A percentile compares a stretch with the other conserved stretches of the same genome.
Evolutionary conservation across 257 asterid genomes (phyloP).

Genomic region (Verbascum thapsus): DNA sequence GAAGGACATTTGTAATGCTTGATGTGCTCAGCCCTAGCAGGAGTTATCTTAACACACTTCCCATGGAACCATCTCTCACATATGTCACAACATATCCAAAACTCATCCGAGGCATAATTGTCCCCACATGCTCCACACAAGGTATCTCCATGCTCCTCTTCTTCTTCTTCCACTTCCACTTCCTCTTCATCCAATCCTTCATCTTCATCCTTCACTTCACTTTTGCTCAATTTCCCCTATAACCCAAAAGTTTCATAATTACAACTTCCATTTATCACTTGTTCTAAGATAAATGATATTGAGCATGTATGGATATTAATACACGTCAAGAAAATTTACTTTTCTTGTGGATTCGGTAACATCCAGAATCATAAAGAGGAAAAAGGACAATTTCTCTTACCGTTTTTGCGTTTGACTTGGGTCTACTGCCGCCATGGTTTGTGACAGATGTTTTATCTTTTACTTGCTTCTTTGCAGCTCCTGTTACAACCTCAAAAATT

Average conservation of each 20-base stretch:
- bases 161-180: conserved; percentile 47
- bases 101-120: conserved; percentile 66
- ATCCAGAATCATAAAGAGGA: background rate
- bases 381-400: conserved; percentile 28
- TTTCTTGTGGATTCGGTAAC: background rate
- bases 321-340: background rate
- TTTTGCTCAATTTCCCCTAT: conserved; percentile 51
- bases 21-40: conserved; percentile 87
- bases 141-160: conserved; percentile 66
- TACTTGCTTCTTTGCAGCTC: conserved; percentile 63
- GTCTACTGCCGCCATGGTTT: conserved; percentile 57
- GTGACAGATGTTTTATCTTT: conserved; percentile 66
- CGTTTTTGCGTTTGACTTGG: conserved; percentile 63
- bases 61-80: conserved; percentile 94
- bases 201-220: conserved; percentile 49
- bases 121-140: conserved; percentile 76
- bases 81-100: conserved; percentile 83
- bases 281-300: background rate
- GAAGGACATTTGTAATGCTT: conserved; percentile 89
- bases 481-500: conserved; percentile 77
- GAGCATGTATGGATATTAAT: too few relatives aligned
- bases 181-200: conserved; percentile 53
- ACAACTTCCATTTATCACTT: conserved; percentile 1
- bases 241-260: conserved; percentile 23
- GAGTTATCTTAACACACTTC: conserved; percentile 81